Percentiles rank a stretch among this genome's conserved stretches.
phyloP scores from a whole-genome alignment of 805 yeast genomes.

The Nakazawaea pomicola region DNA sequence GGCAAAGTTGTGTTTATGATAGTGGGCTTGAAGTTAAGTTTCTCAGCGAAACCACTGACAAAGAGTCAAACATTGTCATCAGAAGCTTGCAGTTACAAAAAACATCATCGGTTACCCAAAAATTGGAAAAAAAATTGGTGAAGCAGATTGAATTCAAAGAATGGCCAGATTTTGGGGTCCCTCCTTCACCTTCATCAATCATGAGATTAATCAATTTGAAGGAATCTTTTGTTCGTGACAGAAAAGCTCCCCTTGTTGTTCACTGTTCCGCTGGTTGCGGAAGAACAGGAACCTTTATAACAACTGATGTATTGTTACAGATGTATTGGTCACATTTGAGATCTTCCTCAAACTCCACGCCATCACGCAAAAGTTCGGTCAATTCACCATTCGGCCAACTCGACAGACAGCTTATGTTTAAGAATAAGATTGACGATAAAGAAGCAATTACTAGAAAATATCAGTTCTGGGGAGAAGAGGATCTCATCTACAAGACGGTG shows the following conservation, averaged over 20 bases:
- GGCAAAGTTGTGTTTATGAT: conserved; percentile 18
- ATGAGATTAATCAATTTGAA: conserved; percentile 30
- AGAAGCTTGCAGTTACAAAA: conserved; percentile 13
- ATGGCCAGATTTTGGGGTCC: conserved; percentile 48
- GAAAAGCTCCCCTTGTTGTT: conserved; percentile 28
- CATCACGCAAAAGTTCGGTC: background rate
- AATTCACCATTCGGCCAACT: conserved; percentile 9
- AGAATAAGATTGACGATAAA: background rate
- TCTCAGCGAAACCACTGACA: background rate
- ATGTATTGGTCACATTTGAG: background rate
- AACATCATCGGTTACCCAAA: conserved; percentile 7
- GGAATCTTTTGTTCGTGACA: conserved; percentile 16
- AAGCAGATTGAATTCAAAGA: conserved; percentile 35
- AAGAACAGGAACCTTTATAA: conserved; percentile 48
- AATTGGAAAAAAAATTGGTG: conserved; percentile 16
- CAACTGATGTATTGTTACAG: conserved; percentile 36
- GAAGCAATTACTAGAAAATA: conserved; percentile 5
- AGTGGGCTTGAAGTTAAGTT: conserved; percentile 11
- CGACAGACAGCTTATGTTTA: conserved; percentile 4
- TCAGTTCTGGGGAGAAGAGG: conserved; percentile 29
- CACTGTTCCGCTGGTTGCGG: conserved; percentile 64
- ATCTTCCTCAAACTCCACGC: background rate
- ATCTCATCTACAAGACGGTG: conserved; percentile 58
- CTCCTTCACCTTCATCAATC: conserved; percentile 27
- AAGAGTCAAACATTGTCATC: conserved; percentile 15